Evolutionary conservation across 176 grass and related monocot species (phyloP).

Genomic region (Bromus sterilis): DNA sequence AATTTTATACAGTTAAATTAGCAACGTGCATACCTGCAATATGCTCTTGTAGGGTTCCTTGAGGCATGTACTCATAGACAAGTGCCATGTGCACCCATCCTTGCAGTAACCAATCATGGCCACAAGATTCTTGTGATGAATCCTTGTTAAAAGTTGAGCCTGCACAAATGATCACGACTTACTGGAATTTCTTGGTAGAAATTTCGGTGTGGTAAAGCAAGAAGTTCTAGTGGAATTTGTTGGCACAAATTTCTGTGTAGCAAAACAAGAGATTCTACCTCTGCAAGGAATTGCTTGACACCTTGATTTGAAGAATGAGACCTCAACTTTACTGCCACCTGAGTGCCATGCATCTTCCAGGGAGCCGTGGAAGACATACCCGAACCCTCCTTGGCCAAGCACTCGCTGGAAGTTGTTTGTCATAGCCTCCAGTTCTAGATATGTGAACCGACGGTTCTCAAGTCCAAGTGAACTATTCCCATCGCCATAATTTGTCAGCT

Average conservation of each 20-base stretch:
- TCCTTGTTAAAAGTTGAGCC: conserved; percentile 47
- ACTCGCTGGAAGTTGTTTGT: conserved; percentile 19
- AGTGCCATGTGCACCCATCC: conserved; percentile 43
- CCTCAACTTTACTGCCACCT: conserved; percentile 6
- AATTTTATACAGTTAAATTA: not conserved
- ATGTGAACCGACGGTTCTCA: conserved; percentile 47
- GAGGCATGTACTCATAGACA: conserved; percentile 60
- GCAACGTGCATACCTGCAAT: conserved; percentile 21
- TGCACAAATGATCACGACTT: not conserved
- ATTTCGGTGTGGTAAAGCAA: not conserved
- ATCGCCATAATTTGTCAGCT: not conserved
- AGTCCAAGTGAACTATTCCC: not conserved
- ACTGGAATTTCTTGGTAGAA: not conserved
- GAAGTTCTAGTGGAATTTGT: not conserved
- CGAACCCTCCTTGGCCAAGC: no score
- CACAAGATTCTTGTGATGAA: conserved; percentile 64
- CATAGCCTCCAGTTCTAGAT: conserved; percentile 33
- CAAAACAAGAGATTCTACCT: conserved; percentile 24
- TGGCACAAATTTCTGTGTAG: not conserved
- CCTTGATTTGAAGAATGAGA: conserved; percentile 39
- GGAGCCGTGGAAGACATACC: no score
- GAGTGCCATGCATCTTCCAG: no score
- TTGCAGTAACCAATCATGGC: conserved; percentile 61
- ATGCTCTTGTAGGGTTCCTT: not conserved
- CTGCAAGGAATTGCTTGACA: conserved; percentile 42